Evolutionary conservation across 2,329 filamentous ascomycete species (phyloP), one percentile per base, ranked within the genome.

Genomic region (Aureobasidium sp.): DNA sequence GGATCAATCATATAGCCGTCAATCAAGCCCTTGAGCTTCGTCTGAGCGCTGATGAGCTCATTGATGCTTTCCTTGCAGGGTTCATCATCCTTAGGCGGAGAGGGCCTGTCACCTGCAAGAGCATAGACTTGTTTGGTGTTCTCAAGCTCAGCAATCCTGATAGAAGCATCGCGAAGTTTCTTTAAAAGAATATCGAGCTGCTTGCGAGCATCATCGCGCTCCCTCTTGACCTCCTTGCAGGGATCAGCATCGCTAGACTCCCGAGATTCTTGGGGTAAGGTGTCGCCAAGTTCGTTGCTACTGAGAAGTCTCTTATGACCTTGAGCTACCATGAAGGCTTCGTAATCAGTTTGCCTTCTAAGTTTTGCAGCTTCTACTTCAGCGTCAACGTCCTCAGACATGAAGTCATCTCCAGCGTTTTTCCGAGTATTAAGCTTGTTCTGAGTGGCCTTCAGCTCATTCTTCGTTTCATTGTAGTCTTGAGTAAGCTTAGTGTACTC

Each of bases 21-120:
- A 5, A 47, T 35, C 1, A 35, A 21, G 3, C 19, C 42, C 29
- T 47, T 47, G 42, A 47, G 42, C 21, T 47, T 22, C 3, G 42
- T 47, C 30, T 47, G 42, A n/a, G 30, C 30, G 10, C 12, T 25
- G 7, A 47, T 47, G 21, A 47, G 42, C 32, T 47, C 42, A 14
- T 16, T 24, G 19, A 47, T 47, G 14, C 29, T 32, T 17, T 47
- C 30, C 21, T 47, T 47, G 30, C 42, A 47, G 12, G 29, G 17
- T 22, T 47, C 14, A 10, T 47, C 42, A n/a, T 47, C 32, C 10
- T 14, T 8, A 12, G 42, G 42, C 2, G 30, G 42, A 6, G 19
- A 19, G 25, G 34, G 42, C 17, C 42, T 47, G n/a, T 45, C 42
- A 6, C 42, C 42, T 17, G 42, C 30, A 8, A 47, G 29, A 12